Evolutionary conservation across 768 basidiomycete genomes (phyloP).

Genomic region (Mycena pura): DNA sequence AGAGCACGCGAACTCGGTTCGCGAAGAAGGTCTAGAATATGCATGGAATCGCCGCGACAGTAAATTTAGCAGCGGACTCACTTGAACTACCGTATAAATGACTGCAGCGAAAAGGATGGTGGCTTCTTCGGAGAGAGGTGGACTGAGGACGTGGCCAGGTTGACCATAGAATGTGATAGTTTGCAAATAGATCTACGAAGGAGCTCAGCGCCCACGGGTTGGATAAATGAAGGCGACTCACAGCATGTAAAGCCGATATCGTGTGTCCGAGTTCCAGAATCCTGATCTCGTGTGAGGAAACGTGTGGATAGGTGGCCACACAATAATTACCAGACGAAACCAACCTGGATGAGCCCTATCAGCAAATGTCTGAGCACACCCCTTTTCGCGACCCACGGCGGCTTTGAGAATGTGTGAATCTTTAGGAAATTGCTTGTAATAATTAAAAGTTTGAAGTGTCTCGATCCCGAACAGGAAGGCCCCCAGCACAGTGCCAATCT

Average conservation of each 20-base stretch:
- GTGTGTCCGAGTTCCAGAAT: conserved; percentile 11
- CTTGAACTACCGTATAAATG: conserved; percentile 9
- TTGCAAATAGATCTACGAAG: not conserved
- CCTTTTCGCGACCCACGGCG: not conserved
- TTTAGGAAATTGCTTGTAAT: not conserved
- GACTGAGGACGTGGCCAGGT: not conserved
- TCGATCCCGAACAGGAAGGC: conserved; percentile 3
- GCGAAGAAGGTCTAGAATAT: conserved; percentile 2
- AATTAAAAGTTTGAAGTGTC: conserved; percentile 7
- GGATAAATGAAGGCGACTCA: not conserved
- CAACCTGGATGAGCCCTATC: not conserved
- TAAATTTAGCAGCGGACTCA: not conserved
- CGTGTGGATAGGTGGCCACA: no score
- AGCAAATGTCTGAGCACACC: not conserved
- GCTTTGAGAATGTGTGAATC: conserved; percentile 2
- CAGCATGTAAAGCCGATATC: conserved; percentile 7
- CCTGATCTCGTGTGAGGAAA: not conserved
- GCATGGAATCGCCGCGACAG: not conserved
- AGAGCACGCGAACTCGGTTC: conserved; percentile 3
- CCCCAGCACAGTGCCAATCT: not conserved
- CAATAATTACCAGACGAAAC: not conserved
- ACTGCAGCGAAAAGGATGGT: conserved; percentile 5
- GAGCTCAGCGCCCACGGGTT: not conserved
- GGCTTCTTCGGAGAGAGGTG: not conserved
- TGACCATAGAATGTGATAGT: conserved; percentile 14